Base-by-base conservation (phyloP, 139 green algal species). In the Micractinium sp. region DNA sequence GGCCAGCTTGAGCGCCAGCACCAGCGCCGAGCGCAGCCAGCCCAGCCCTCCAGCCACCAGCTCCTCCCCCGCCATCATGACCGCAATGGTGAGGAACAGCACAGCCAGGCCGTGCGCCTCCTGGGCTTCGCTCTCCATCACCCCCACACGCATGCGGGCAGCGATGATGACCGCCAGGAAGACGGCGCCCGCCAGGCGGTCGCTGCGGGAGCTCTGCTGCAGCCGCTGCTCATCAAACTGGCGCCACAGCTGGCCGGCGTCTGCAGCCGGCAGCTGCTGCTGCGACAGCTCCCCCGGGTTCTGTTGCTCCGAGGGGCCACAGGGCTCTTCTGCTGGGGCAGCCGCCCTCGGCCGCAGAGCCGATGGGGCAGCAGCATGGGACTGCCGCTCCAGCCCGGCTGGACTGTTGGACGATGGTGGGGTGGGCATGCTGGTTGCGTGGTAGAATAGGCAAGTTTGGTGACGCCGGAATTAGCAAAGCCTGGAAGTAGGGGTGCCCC, bases 21-120 rank as follows among this genome's bases (percentile, higher is more conserved):
- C 47, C 41, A 85, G 47, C 47, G 25, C 47, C 9, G 77, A 16
- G 25, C 79, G 79, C 27, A 39, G 9, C 13, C 4, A 4, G 23
- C 25, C 23, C 41, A 66, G n/a, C 3, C 31, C 36, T 23, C 35
- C n/a, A 53, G 53, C 80, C 7, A 56, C 41, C 29, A 85, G 27
- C 31, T 85, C 80, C 2, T 73, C 41, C 13, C 39, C 80, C 31
- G 41, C 25, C 47, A 85, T 60, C 80, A 85, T 85, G 29, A 85
- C 80, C 12, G 31, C 80, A 0, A 22, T 47, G 53, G 14, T 73
- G 12, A 85, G 80, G 23, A 73, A n/a, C 41, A 85, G 27, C 12
- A 85, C 41, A 4, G 47, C 53, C 29, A 33, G 39, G 19, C 47
- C 22, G 53, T 85, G 53, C 29, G 29, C 14, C 53, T 85, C 80